Conservation (phyloP, 2,329 filamentous ascomycete genomes). For the Verticillium zaregamsianum region DNA sequence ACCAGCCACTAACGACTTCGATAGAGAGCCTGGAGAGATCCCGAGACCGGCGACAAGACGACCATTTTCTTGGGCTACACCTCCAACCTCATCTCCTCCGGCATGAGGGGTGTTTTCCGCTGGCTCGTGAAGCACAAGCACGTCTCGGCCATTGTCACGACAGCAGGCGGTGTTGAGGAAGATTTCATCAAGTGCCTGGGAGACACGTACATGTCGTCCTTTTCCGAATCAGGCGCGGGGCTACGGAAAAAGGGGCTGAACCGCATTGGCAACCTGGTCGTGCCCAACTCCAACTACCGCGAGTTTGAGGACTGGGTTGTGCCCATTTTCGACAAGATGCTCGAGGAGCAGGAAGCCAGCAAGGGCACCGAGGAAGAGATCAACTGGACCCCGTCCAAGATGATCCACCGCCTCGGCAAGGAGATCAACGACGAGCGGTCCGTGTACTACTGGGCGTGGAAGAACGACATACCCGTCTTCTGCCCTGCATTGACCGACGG, state of each 20-base stretch:
- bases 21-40: conserved; percentile 72
- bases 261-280: conserved; percentile 90
- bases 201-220: conserved; percentile 87
- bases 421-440: conserved; percentile 92
- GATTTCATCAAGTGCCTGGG: conserved; percentile 98
- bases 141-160: conserved; percentile 89
- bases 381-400: conserved; percentile 89
- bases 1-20: conserved; percentile 14
- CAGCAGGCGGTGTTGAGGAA: conserved; percentile 92
- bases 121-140: conserved; percentile 92
- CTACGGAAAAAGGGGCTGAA: conserved; percentile 86
- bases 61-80: conserved; percentile 98
- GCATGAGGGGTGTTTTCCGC: conserved; percentile 83
- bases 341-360: conserved; percentile 85
- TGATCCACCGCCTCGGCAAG: conserved; percentile 84
- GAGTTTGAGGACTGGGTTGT: conserved; percentile 97
- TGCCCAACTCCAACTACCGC: conserved; percentile 97
- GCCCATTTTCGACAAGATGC: conserved; percentile 90
- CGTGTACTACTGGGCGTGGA: conserved; percentile 96
- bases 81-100: conserved; percentile 95
- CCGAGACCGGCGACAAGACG: conserved; percentile 72
- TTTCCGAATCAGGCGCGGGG: conserved; percentile 69
- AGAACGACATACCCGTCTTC: conserved; percentile 95
- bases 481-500: conserved; percentile 95
- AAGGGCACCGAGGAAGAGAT: conserved; percentile 62